phyloP scores from a whole-genome alignment of 2,329 filamentous ascomycete species.

The Cladobotryum protrusum region DNA sequence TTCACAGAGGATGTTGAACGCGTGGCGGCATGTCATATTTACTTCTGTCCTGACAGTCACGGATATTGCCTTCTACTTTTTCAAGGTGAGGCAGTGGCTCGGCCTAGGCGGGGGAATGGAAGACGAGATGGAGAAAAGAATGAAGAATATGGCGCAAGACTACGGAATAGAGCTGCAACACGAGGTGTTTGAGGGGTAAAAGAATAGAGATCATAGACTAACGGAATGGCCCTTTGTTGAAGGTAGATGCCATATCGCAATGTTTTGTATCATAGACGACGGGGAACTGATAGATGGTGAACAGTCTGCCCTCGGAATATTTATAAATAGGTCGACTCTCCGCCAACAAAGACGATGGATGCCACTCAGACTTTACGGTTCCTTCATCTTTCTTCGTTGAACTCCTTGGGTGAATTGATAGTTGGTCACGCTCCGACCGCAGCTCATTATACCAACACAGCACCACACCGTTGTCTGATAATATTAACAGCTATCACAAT shows the following conservation, averaged over 20 bases:
- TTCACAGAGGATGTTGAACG: slow-evolving; percentile 59
- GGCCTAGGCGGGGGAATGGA: slow-evolving; percentile 82
- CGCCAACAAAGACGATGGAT: too few species aligned
- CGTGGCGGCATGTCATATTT: slow-evolving; percentile 76
- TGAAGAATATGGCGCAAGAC: slow-evolving; percentile 82
- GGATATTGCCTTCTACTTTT: slow-evolving; percentile 79
- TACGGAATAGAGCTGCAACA: slow-evolving; percentile 89
- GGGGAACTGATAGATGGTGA: too few species aligned
- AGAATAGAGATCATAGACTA: too few species aligned
- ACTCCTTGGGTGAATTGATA: too few species aligned
- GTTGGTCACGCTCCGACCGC: too few species aligned
- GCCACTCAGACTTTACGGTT: not conserved
- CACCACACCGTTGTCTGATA: too few species aligned
- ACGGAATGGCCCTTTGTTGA: too few species aligned
- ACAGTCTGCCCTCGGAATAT: too few species aligned
- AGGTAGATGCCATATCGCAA: not conserved
- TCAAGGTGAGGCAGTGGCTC: slow-evolving; percentile 69
- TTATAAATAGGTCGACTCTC: too few species aligned
- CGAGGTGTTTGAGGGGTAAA: slow-evolving; percentile 75
- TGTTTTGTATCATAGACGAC: not conserved
- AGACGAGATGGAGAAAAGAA: slow-evolving; percentile 82
- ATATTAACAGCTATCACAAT: too few species aligned
- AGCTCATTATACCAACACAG: too few species aligned
- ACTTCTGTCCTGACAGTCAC: slow-evolving; percentile 66
- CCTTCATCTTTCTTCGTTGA: not conserved